These are phyloP conservation scores for Fusarium temperatum DNA, from an alignment of 2,329 filamentous ascomycete genomes.

Conservation along the genomic window DNA sequence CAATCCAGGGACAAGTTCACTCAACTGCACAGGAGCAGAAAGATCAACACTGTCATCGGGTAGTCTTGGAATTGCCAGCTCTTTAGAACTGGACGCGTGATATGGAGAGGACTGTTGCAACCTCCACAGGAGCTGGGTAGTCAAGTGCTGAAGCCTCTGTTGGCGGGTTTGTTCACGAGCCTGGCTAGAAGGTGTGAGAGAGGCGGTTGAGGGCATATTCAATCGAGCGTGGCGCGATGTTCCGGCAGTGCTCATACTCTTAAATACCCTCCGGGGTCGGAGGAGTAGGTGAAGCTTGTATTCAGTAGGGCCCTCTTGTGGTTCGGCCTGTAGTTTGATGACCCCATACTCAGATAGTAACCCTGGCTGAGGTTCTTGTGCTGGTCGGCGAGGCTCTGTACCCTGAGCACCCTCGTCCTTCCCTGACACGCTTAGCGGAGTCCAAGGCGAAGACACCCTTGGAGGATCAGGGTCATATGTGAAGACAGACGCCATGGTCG, in stretches of 20 bases:
- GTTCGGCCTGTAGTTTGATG: slow-evolving; percentile 85
- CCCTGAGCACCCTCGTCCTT: slow-evolving; percentile 41
- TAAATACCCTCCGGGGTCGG: slow-evolving; percentile 78
- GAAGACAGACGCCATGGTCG: slow-evolving; percentile 88
- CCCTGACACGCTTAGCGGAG: slow-evolving; percentile 62
- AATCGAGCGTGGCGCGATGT: slow-evolving; percentile 22
- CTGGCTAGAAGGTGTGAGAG: slow-evolving; percentile 64
- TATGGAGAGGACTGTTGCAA: slow-evolving; percentile 94
- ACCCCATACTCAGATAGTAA: slow-evolving; percentile 70
- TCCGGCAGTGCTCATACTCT: slow-evolving; percentile 70
- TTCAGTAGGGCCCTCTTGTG: slow-evolving; percentile 92
- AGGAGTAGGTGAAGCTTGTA: slow-evolving; percentile 95
- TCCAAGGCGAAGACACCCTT: slow-evolving; percentile 91
- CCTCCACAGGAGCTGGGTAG: slow-evolving; percentile 93
- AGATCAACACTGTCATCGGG: slow-evolving; percentile 69
- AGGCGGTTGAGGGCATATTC: slow-evolving; percentile 38
- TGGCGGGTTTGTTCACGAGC: slow-evolving; percentile 84
- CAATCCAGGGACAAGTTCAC: slow-evolving; percentile 76
- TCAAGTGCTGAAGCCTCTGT: slow-evolving; percentile 87
- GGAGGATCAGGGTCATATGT: slow-evolving; percentile 91
- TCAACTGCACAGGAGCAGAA: slow-evolving; percentile 57
- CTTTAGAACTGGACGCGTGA: slow-evolving; percentile 80
- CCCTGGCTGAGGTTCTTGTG: slow-evolving; percentile 44
- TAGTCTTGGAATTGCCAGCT: slow-evolving; percentile 78
- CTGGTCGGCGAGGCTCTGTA: slow-evolving; percentile 39